Evolutionary conservation across 164 flowering plant genomes (phyloP).

Genomic region (Euptelea pleiosperma): DNA sequence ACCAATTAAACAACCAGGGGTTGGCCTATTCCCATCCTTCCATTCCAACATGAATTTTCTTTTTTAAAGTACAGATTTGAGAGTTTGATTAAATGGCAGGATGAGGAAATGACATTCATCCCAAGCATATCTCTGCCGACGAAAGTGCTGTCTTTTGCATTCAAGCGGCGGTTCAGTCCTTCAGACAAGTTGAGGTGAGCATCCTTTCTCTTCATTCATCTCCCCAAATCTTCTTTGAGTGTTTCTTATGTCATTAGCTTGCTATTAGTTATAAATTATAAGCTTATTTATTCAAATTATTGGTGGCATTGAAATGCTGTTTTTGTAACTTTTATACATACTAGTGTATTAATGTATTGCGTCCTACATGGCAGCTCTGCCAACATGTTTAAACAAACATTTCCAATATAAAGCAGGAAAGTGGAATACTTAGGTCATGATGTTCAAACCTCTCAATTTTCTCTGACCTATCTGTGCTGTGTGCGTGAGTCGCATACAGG

Average conservation of each 20-base stretch:
- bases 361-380: no score
- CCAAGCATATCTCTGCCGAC: constrained; percentile 84
- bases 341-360: no score
- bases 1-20: no score
- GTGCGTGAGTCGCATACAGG: no score
- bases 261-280: background rate
- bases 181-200: constrained; percentile 82
- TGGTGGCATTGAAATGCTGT: background rate
- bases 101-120: constrained; percentile 72
- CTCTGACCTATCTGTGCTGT: no score
- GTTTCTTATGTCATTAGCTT: background rate
- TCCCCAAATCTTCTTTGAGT: no score
- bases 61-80: constrained; percentile 8
- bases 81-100: constrained; percentile 46
- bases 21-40: no score
- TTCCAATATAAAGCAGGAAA: no score
- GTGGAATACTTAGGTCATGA: no score
- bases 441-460: no score
- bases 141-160: constrained; percentile 77
- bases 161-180: constrained; percentile 78
- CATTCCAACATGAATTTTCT: no score
- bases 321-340: no score
- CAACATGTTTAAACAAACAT: background rate
- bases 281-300: background rate
- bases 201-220: background rate